These are phyloP conservation scores for Holtermanniella nyarrowii DNA, from an alignment of 768 basidiomycete species.

Conservation along the genomic window DNA sequence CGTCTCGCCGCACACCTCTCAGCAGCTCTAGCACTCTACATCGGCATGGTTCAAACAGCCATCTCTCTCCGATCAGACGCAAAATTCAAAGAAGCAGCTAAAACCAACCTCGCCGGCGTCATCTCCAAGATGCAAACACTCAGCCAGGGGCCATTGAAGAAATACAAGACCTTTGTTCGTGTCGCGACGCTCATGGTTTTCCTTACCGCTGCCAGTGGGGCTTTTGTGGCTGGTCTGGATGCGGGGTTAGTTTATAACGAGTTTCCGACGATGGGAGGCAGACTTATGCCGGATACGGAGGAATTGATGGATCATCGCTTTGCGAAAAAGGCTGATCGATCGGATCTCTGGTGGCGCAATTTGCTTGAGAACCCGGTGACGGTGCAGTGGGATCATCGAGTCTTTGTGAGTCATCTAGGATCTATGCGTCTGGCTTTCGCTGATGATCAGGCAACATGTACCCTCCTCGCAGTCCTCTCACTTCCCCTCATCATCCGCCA, in stretches of 20 bases:
- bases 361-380: conserved; percentile 95
- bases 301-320: conserved; percentile 74
- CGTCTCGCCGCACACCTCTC: conserved; percentile 88
- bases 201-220: conserved; percentile 86
- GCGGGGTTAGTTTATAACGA: conserved; percentile 97
- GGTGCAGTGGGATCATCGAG: conserved; percentile 91
- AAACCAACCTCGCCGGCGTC: not conserved
- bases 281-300: conserved; percentile 63
- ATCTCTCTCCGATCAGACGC: conserved; percentile 67
- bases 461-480: conserved; percentile 58
- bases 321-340: conserved; percentile 56
- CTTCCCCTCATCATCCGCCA: conserved; percentile 47
- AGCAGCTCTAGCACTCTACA: conserved; percentile 82
- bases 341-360: conserved; percentile 90
- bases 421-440: not conserved
- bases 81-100: conserved; percentile 45
- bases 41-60: conserved; percentile 79
- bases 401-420: conserved; percentile 55
- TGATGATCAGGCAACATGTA: conserved; percentile 61
- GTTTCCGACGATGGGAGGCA: conserved; percentile 91
- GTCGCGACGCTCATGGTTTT: conserved; percentile 68
- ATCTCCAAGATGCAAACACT: conserved; percentile 4
- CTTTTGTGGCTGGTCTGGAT: conserved; percentile 95
- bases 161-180: conserved; percentile 54
- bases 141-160: conserved; percentile 45